phyloP scores from a whole-genome alignment of 2,329 filamentous ascomycete species.

The Chaetothyriales sp. region DNA sequence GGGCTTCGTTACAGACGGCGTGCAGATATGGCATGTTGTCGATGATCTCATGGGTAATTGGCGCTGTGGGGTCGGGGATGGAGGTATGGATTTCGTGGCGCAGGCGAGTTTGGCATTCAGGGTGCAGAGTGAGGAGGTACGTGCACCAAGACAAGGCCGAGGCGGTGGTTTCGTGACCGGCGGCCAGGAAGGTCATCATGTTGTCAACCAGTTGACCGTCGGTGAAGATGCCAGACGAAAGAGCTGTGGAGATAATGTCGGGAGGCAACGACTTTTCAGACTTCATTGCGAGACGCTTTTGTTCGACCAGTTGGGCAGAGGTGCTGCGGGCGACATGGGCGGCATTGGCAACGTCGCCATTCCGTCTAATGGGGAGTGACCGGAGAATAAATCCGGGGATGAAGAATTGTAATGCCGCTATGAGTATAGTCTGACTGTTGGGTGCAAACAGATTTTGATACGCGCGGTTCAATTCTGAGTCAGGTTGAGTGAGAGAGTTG shows the following conservation, averaged over 20 bases:
- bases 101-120: constrained; percentile 19
- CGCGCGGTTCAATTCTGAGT: constrained; percentile 44
- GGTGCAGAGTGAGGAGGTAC: constrained; percentile 19
- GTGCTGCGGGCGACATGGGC: constrained; percentile 47
- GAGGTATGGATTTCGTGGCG: constrained; percentile 19
- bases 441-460: constrained; percentile 46
- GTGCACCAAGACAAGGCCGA: constrained; percentile 21
- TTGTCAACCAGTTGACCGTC: constrained; percentile 77
- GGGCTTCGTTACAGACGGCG: constrained; percentile 63
- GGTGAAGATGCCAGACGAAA: constrained; percentile 60
- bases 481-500: constrained; percentile 47
- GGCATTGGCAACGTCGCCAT: constrained; percentile 48
- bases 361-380: constrained; percentile 55
- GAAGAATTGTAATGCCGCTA: constrained; percentile 48
- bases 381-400: constrained; percentile 49
- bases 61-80: constrained; percentile 17
- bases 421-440: constrained; percentile 33
- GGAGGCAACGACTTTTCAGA: constrained; percentile 38
- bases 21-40: constrained; percentile 67
- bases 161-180: constrained; percentile 33
- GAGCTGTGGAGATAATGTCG: constrained; percentile 70
- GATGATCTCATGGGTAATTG: constrained; percentile 31
- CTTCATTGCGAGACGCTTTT: constrained; percentile 50
- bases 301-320: constrained; percentile 53
- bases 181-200: constrained; percentile 79